Base-by-base conservation (phyloP, 108 stramenopile species). In the Aurantiochytrium sp. region DNA sequence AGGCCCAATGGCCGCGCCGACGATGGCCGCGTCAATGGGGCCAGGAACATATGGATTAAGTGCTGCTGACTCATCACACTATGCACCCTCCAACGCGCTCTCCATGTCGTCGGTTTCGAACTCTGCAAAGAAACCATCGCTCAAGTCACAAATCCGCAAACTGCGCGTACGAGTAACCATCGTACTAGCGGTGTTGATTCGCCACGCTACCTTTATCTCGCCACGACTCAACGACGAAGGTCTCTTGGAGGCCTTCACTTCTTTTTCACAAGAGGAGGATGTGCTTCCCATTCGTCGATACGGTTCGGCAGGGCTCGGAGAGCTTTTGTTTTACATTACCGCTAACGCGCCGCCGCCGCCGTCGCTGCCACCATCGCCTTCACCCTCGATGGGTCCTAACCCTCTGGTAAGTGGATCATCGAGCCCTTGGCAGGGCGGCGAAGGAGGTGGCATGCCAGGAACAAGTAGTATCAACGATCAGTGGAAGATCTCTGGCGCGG, bases 171-270 rank as follows among this genome's bases (percentile, higher is more conserved):
- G 69, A 12, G 90, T 91, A 12, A 87, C 92, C 3, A 44, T 90
- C 43, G 51, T 89, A 4, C 42, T 93, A 47, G 93, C 91, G 58
- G 51, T 93, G 47, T 45, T 93, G 29, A 89, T 93, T 89, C 92
- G 93, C 10, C 89, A 93, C 72, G 92, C 93, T 19, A 93, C 91
- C 21, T 93, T 91, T 91, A 93, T 93, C 42, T 88, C 92, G 21
- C 91, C 91, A 23, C 47, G 87, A 14, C 58, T 89, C 42, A 88
- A 49, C 16, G 57, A 42, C 28, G 60, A 89, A 51, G 87, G 58
- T 60, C 88, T 49, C 16, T 4, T 59, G n/a, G 60, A 16, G 47
- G 21, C 45, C 10, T 58, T 51, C 60, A 83, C 47, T 57, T 55
- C 49, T 18, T 71, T 89, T 72, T 72, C 47, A 45, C 64, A 53